phyloP scores from a whole-genome alignment of 192 early-diverging fungal species.

The Coemansia sp. region DNA sequence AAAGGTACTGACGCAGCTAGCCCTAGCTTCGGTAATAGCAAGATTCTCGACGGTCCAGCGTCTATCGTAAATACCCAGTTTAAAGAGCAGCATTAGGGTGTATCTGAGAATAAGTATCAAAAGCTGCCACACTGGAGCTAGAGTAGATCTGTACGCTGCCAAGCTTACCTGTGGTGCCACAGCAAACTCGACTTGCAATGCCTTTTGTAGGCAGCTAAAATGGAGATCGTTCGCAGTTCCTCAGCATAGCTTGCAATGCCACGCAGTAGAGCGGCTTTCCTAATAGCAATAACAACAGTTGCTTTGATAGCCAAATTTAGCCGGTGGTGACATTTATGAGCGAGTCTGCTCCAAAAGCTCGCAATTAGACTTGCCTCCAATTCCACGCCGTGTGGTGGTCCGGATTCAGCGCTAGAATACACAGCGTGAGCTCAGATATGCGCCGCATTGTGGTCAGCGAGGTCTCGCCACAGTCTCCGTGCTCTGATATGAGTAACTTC shows the following conservation, averaged over 20 bases:
- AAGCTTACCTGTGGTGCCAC: constrained; percentile 44
- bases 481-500: not conserved
- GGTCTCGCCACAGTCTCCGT: not conserved
- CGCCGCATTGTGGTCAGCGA: not conserved
- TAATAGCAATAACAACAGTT: not conserved
- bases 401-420: constrained; percentile 36
- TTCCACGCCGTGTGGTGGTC: constrained; percentile 50
- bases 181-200: constrained; percentile 35
- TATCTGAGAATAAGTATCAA: not conserved
- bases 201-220: constrained; percentile 37
- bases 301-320: not conserved
- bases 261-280: not conserved
- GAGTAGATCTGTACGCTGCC: not conserved
- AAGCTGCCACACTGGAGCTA: not conserved
- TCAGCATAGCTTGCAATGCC: not conserved
- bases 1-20: not conserved
- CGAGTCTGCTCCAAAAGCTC: not conserved
- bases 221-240: constrained; percentile 16
- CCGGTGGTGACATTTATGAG: not conserved
- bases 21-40: not conserved
- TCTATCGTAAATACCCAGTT: not conserved
- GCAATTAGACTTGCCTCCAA: constrained; percentile 23
- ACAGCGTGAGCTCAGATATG: constrained; percentile 22
- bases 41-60: constrained; percentile 24
- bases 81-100: not conserved